Base-by-base conservation (phyloP, 345 rosid species). In the Cardamine resedifolia region DNA sequence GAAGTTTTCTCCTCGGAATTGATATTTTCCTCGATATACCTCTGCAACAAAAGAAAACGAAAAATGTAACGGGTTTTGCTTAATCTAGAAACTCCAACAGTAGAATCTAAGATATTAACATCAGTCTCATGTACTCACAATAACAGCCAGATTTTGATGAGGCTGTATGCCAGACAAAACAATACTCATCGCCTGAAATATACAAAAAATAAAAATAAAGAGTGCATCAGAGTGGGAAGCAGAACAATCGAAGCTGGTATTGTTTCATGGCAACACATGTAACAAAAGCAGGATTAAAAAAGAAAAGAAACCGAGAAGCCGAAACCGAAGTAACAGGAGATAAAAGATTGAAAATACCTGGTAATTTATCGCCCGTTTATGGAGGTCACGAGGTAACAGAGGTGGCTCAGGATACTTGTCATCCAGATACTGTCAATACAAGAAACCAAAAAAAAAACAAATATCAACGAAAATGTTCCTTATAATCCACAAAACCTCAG, bases 141-240 rank as follows among this genome's bases (percentile, higher is more conserved):
- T 69, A 48, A 84, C 86, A 68, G 72, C 80, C 28, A 84, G 10
- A 81, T 93, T 90, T 71, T 88, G 90, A 67, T 82, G 86, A 67
- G 98, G 92, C 59, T 92, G 96, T 68, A 92, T 92, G 74, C 87
- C 86, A 6, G 93, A 87, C 61, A 81, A 86, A 60, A 92, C 96
- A 70, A 86, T 80, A 67, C 74, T 93, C 64, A 87, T 86, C 45
- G 82, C 96, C 98, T 92, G 74, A 68, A 77, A 69, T 2, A 18
- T 1, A 61, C 30, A 49, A 0, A 21, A 49, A 2, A 45, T 26
- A 24, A 19, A 5, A n/a, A n/a, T n/a, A n/a, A n/a, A n/a, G n/a
- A n/a, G n/a, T 10, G 7, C 1, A 30, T 45, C 19, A 56, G 19
- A 26, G 14, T 39, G 9, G 1, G 1, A 68, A 53, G 41, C 63